Evolutionary conservation across 495 filamentous ascomycete species (phyloP).

Genomic region (Thozetella sp.): DNA sequence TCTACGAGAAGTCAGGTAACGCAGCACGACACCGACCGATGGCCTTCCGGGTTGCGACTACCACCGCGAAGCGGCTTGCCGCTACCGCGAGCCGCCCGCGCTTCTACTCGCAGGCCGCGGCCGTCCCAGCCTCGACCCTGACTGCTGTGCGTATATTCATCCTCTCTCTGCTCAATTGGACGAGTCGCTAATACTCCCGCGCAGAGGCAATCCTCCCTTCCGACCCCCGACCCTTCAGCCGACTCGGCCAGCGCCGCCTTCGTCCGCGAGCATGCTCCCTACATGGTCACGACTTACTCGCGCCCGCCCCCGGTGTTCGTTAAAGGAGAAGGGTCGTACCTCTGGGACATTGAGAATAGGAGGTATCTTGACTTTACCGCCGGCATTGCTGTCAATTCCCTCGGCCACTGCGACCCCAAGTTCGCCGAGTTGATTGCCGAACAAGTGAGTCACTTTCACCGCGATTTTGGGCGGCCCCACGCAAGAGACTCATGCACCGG

Average conservation of each 20-base stretch:
- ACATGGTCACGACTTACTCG: constrained; percentile 94
- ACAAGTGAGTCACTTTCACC: constrained; percentile 57
- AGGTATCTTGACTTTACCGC: constrained; percentile 93
- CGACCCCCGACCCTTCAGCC: constrained; percentile 75
- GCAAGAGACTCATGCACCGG: not conserved
- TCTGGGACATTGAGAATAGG: constrained; percentile 89
- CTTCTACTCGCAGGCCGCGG: constrained; percentile 26
- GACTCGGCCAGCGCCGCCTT: constrained; percentile 79
- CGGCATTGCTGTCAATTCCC: constrained; percentile 91
- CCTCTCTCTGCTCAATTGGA: too few species aligned
- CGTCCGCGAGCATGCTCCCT: constrained; percentile 71
- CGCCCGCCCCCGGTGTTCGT: constrained; percentile 90
- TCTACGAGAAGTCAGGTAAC: too few species aligned
- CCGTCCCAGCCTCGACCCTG: constrained; percentile 26
- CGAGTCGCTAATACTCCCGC: constrained; percentile 4
- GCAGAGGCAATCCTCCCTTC: constrained; percentile 57
- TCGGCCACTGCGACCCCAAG: constrained; percentile 84
- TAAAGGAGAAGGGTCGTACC: constrained; percentile 79
- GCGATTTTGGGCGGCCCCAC: not conserved
- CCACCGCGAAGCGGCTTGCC: constrained; percentile 25
- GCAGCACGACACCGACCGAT: constrained; percentile 12
- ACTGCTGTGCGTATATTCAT: too few species aligned
- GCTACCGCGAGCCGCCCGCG: constrained; percentile 25
- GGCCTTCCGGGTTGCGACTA: constrained; percentile 21
- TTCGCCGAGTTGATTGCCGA: constrained; percentile 66